Conservation (phyloP, 2,329 filamentous ascomycete species). For the Fusarium longipes region DNA sequence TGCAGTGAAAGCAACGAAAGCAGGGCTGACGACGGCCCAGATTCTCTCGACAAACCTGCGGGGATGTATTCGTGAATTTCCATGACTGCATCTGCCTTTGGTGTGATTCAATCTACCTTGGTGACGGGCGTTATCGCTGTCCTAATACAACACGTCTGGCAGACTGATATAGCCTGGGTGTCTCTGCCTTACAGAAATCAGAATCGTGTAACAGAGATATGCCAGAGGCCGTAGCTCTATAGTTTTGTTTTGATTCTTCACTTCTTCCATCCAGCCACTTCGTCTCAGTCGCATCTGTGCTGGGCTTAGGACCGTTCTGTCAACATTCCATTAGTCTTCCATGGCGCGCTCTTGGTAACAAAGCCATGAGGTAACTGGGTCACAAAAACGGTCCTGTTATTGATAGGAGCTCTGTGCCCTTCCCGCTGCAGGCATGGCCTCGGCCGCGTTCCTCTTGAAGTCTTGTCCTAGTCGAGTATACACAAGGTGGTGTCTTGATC, state of each 20-base stretch:
- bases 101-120: slow-evolving; percentile 28
- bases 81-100: slow-evolving; percentile 29
- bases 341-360: slow-evolving; percentile 21
- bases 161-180: slow-evolving; percentile 19
- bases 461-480: slow-evolving; percentile 38
- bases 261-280: not conserved
- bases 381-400: slow-evolving; percentile 45
- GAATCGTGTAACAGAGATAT: not conserved
- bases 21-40: slow-evolving; percentile 38
- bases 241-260: not conserved
- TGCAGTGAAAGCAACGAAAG: slow-evolving; percentile 28
- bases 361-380: slow-evolving; percentile 31
- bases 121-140: slow-evolving; percentile 27
- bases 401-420: slow-evolving; percentile 43
- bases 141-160: slow-evolving; percentile 20
- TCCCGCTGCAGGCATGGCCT: slow-evolving; percentile 49
- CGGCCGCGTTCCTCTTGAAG: slow-evolving; percentile 36
- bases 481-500: slow-evolving; percentile 51
- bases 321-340: slow-evolving; percentile 35
- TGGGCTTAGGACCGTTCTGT: slow-evolving; percentile 15
- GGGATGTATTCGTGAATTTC: slow-evolving; percentile 30
- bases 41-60: slow-evolving; percentile 30
- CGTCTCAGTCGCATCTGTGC: not conserved
- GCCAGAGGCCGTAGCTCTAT: not conserved
- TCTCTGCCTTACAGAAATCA: not conserved